Evolutionary conservation across 106 monocot genomes (phyloP), one percentile per base, ranked within the genome.

Genomic region (Triglochin maritima): DNA sequence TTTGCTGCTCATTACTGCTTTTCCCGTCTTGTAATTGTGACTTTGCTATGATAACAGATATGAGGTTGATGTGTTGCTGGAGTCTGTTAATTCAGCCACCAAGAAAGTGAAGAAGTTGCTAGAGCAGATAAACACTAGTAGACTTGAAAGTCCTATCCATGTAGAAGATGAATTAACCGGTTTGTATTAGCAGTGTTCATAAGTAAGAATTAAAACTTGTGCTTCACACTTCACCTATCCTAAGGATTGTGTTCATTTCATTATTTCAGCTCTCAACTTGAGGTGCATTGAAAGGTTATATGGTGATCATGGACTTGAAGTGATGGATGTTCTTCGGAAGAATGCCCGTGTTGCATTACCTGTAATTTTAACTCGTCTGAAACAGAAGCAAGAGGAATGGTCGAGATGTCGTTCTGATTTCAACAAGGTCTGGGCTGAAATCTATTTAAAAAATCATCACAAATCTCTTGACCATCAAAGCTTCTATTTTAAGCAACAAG

Each of bases 371-470:
- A 92, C 86, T 66, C 88, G 96, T 53, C 66, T 92, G 77, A 98
- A 98, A 74, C 96, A 98, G 70, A 98, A 98, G 74, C 91, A 98
- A 77, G 96, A 98, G 64, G 96, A 98, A 71, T 98, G 96, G 96
- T 92, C 84, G 46, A 84, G 82, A 71, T 92, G 91, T 47, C 91
- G 92, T 51, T 60, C 88, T 64, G 91, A 98, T 84, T 92, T 98
- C 68, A 98, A 98, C 49, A 98, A 98, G 60, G 91, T 98, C 55
- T 92, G 96, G 96, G 88, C 91, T 47, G 96, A 98, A 80, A 86
- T 92, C 62, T 98, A 88, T 82, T 73, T 91, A 49, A 98, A 92
- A 65, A 98, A 92, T 48, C 88, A 98, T 75, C 88, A 98, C 70
- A 98, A 98, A 74, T 98, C 91, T 54, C 91, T 98, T 68, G 96